Percentiles rank a stretch among this genome's conserved stretches.
Evolutionary conservation across 768 basidiomycete genomes (phyloP).

Genomic region (Hirschioporus abietinus): DNA sequence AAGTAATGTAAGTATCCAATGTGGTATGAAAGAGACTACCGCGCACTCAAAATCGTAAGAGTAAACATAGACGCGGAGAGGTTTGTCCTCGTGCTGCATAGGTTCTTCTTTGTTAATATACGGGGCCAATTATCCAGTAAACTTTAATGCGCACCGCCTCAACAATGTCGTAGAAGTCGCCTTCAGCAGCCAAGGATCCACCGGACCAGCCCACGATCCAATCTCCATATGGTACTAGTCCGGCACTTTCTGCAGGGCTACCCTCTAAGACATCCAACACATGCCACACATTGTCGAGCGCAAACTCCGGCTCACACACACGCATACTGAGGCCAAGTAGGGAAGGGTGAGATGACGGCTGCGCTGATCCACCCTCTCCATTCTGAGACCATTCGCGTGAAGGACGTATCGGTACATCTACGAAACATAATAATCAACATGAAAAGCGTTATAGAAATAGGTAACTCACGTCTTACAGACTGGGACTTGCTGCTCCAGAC

Average conservation of each 20-base stretch:
- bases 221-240: slow-evolving; percentile 85
- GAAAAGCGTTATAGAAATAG: neutral
- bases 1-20: slow-evolving; percentile 7
- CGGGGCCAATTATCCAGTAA: neutral
- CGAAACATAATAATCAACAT: slow-evolving; percentile 3
- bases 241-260: slow-evolving; percentile 93
- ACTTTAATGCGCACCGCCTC: slow-evolving; percentile 61
- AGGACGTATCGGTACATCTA: slow-evolving; percentile 82
- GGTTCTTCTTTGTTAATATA: slow-evolving; percentile 9
- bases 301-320: slow-evolving; percentile 83
- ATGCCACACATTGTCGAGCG: slow-evolving; percentile 96
- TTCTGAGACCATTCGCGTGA: slow-evolving; percentile 74
- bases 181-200: slow-evolving; percentile 83
- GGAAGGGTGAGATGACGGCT: slow-evolving; percentile 56
- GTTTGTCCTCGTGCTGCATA: slow-evolving; percentile 87
- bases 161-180: slow-evolving; percentile 94
- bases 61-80: slow-evolving; percentile 91
- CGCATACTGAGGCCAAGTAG: slow-evolving; percentile 93
- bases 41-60: slow-evolving; percentile 94
- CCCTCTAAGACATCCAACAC: slow-evolving; percentile 96
- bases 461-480: slow-evolving; percentile 54
- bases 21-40: slow-evolving; percentile 6
- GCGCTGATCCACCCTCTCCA: slow-evolving; percentile 34
- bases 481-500: slow-evolving; percentile 84
- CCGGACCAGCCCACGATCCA: slow-evolving; percentile 91